Base-by-base conservation (phyloP, 345 rosid genomes). In the Microthlaspi erraticum region DNA sequence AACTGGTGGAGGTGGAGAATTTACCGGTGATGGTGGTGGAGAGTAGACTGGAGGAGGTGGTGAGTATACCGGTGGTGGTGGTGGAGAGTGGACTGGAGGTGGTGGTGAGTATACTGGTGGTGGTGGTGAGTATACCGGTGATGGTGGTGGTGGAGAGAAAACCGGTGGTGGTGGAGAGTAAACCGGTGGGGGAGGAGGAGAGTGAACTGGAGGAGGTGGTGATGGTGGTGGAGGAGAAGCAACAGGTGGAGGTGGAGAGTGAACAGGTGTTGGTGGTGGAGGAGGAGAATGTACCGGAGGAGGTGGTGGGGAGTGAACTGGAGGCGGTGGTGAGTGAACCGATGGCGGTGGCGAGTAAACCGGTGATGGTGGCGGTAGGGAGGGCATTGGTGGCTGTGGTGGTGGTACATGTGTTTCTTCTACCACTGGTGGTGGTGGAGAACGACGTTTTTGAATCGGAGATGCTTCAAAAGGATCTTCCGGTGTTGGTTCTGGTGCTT, bases 1-100 rank as follows among this genome's bases (percentile, higher is more conserved):
- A 12, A 17, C 16, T 36, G 70, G 77, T 38, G 77, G 77, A 55
- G 77, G 79, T 1, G 77, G 77, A 6, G 78, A 66, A n/a, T 66
- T 37, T 5, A 64, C 55, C 0, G 78, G 73, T 19, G 81, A 13
- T 16, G 74, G 79, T 10, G 82, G 75, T 0, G 82, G 64, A 5
- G 67, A 66, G 3, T 52, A 16, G 5, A 17, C 5, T 29, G 71
- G 60, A 53, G 71, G 71, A 3, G 54, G 72, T 1, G 68, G 77
- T 6, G 71, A 64, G 49, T 55, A 41, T 1, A 57, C 18, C 2
- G 66, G 71, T 56, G 77, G n/a, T 62, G 75, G 67, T 60, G 68
- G 70, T 36, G 70, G 62, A 20, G 75, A 50, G 9, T 39, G 49
- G 0, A 70, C 68, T 0, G 75, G 77, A 2, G 73, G 78, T 0